Conservation (phyloP, 352 stramenopile species). For the Globisporangium okanoganense region DNA sequence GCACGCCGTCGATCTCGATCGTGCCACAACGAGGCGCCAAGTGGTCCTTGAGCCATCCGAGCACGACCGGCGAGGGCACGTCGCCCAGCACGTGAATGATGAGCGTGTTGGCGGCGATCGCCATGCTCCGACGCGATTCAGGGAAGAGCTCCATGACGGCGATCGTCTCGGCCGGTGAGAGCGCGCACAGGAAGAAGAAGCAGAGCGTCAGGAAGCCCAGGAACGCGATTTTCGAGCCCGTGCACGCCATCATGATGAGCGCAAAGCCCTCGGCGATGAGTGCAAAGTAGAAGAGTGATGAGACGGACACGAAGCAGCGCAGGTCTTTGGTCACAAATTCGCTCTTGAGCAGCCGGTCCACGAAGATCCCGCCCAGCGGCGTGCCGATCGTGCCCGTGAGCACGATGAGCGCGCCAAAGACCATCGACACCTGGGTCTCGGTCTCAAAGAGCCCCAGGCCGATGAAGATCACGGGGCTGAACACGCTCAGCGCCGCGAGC, state of each 20-base stretch:
- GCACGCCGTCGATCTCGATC: constrained; percentile 53
- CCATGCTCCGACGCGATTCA: constrained; percentile 82
- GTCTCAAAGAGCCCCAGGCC: constrained; percentile 84
- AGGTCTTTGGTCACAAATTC: constrained; percentile 25
- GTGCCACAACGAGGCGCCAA: constrained; percentile 88
- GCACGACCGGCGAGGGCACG: constrained; percentile 91
- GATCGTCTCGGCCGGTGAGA: constrained; percentile 79
- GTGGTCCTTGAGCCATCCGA: constrained; percentile 91
- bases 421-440: constrained; percentile 78
- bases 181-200: constrained; percentile 72
- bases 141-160: constrained; percentile 89
- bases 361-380: constrained; percentile 77
- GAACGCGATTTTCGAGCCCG: constrained; percentile 45
- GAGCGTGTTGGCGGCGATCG: constrained; percentile 88
- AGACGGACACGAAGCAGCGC: constrained; percentile 50
- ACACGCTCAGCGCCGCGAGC: constrained; percentile 80
- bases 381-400: constrained; percentile 87
- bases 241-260: constrained; percentile 58
- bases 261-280: constrained; percentile 46
- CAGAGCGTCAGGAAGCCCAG: constrained; percentile 65
- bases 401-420: constrained; percentile 84
- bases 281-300: constrained; percentile 74
- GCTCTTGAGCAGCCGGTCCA: constrained; percentile 48
- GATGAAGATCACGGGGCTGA: constrained; percentile 87
- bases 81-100: constrained; percentile 93